Evolutionary conservation across 768 basidiomycete species (phyloP).

Genomic region (Trametes cubensis): DNA sequence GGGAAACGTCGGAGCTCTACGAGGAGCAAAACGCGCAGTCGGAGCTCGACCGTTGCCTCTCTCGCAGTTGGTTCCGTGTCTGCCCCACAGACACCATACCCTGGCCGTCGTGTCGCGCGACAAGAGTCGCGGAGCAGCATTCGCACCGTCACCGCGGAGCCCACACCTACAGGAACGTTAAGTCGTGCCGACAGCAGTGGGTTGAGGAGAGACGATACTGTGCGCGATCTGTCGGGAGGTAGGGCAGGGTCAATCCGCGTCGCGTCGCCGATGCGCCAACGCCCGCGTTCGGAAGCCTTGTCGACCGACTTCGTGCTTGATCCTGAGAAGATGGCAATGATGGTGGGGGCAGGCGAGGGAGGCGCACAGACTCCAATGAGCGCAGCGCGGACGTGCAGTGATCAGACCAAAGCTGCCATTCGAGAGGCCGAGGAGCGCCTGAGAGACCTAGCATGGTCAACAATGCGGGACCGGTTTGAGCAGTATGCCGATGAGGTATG

Average conservation of each 20-base stretch:
- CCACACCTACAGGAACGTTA: conserved; percentile 34
- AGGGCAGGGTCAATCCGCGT: background rate
- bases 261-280: conserved; percentile 20
- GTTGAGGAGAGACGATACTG: conserved; percentile 24
- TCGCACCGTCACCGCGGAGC: conserved; percentile 68
- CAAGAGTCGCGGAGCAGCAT: conserved; percentile 69
- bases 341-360: background rate
- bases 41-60: conserved; percentile 70
- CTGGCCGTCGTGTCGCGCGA: conserved; percentile 37
- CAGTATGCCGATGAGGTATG: conserved; percentile 63
- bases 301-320: conserved; percentile 26
- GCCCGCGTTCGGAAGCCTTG: conserved; percentile 27
- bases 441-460: conserved; percentile 58
- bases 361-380: conserved; percentile 11
- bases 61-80: conserved; percentile 44
- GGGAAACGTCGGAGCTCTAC: conserved; percentile 22
- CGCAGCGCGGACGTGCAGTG: conserved; percentile 23
- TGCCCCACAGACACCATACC: conserved; percentile 8
- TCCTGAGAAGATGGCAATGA: background rate
- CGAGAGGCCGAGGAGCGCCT: conserved; percentile 52
- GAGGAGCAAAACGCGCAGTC: conserved; percentile 48
- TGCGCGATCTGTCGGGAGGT: conserved; percentile 19
- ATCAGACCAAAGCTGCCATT: conserved; percentile 31
- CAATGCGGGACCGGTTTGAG: conserved; percentile 58
- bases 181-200: conserved; percentile 19